Evolutionary conservation across 805 yeast genomes (phyloP).

Genomic region (Candida insectalens): DNA sequence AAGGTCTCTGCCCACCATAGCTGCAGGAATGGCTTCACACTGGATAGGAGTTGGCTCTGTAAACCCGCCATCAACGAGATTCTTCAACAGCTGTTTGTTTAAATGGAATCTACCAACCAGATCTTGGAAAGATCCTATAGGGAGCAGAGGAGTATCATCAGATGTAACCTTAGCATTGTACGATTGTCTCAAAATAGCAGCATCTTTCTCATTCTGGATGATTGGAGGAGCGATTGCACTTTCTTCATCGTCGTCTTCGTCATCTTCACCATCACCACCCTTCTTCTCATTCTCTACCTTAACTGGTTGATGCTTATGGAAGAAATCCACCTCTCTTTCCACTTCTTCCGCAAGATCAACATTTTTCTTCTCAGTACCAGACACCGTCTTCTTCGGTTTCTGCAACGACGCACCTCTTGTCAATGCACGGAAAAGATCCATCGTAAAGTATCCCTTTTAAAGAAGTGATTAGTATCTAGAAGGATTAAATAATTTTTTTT

Average conservation of each 20-base stretch:
- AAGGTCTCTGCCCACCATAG: slow-evolving; percentile 62
- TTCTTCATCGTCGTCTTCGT: slow-evolving; percentile 16
- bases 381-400: slow-evolving; percentile 25
- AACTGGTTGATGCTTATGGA: slow-evolving; percentile 43
- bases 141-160: slow-evolving; percentile 78
- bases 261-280: slow-evolving; percentile 17
- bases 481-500: slow-evolving; percentile 1
- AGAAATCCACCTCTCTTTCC: slow-evolving; percentile 75
- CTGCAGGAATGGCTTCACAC: slow-evolving; percentile 75
- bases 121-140: slow-evolving; percentile 85
- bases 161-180: slow-evolving; percentile 70
- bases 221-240: slow-evolving; percentile 11
- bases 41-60: slow-evolving; percentile 90
- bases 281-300: slow-evolving; percentile 13
- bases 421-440: slow-evolving; percentile 86
- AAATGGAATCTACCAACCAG: slow-evolving; percentile 59
- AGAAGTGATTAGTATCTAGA: background rate
- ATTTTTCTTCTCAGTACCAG: slow-evolving; percentile 29
- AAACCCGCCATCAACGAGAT: slow-evolving; percentile 61
- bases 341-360: slow-evolving; percentile 38
- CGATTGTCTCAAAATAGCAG: slow-evolving; percentile 46
- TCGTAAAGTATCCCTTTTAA: slow-evolving; percentile 24
- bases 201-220: slow-evolving; percentile 49
- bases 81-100: slow-evolving; percentile 46
- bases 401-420: slow-evolving; percentile 79